phyloP scores from a whole-genome alignment of 129 eudicot species.

The Centaurea solstitialis region DNA sequence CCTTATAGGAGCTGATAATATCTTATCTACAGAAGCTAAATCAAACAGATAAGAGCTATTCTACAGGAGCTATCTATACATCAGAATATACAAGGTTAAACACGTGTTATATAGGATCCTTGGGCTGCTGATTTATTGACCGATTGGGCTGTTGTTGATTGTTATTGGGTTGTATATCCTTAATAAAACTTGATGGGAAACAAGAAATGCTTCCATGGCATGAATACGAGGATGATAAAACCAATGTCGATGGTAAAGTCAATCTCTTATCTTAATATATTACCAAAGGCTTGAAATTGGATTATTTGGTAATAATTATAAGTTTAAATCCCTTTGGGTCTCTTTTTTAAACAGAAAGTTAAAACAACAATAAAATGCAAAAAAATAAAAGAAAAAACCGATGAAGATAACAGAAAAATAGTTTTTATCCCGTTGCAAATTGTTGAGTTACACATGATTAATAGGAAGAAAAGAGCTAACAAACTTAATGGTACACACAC shows the following conservation, averaged over 20 bases:
- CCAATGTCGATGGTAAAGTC: background rate
- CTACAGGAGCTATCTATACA: no score
- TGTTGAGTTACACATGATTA: background rate
- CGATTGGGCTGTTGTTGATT: no score
- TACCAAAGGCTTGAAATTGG: background rate
- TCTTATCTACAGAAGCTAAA: no score
- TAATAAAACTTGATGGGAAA: background rate
- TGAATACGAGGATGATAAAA: background rate
- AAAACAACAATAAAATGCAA: background rate
- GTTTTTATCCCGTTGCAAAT: background rate
- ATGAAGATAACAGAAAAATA: background rate
- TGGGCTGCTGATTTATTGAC: no score
- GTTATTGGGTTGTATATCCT: no score
- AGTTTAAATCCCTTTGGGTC: background rate
- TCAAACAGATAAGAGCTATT: no score
- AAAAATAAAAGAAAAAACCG: background rate
- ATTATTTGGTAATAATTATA: background rate
- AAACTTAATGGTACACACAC: background rate
- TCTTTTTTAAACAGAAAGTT: background rate
- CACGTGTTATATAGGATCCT: no score
- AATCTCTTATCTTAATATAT: background rate
- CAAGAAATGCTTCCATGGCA: background rate
- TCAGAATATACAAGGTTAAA: no score
- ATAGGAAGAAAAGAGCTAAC: background rate
- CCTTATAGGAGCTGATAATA: no score